Evolutionary conservation across 345 rosid species (phyloP).

Genomic region (Eucalyptus tenuipes): DNA sequence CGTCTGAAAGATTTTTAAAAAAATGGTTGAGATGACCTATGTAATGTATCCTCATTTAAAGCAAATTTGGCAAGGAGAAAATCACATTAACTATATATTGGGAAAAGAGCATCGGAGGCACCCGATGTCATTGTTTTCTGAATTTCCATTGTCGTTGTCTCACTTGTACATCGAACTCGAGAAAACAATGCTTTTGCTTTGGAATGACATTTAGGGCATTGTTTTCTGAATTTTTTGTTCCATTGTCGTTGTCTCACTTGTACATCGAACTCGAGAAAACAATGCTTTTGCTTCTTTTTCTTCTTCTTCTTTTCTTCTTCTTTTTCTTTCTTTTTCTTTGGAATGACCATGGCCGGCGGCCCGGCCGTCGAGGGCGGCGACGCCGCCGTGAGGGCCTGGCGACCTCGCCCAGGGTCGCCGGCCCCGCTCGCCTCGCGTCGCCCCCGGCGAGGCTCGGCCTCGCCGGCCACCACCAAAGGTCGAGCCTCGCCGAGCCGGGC

Average conservation of each 20-base stretch:
- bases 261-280: neutral
- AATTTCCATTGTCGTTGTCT: neutral
- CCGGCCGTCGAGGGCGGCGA: no score
- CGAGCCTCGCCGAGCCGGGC: no score
- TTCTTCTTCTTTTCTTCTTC: no score
- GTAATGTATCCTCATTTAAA: neutral
- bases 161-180: neutral
- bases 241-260: neutral
- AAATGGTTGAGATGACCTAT: neutral
- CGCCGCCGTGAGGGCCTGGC: no score
- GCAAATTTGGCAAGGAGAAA: neutral
- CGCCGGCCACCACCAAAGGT: no score
- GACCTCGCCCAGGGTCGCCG: no score
- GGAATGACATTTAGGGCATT: neutral
- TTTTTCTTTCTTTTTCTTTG: no score
- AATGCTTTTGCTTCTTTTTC: neutral
- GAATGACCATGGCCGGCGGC: no score
- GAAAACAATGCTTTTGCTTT: neutral
- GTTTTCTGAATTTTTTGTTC: neutral
- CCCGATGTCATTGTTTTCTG: neutral
- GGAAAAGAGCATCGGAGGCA: neutral
- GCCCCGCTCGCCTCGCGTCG: no score
- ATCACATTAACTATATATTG: neutral
- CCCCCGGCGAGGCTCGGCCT: no score
- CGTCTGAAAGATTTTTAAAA: neutral